Percentiles rank a stretch among this genome's conserved stretches.
Conservation (phyloP, 768 basidiomycete genomes). For the Suillus paluster region DNA sequence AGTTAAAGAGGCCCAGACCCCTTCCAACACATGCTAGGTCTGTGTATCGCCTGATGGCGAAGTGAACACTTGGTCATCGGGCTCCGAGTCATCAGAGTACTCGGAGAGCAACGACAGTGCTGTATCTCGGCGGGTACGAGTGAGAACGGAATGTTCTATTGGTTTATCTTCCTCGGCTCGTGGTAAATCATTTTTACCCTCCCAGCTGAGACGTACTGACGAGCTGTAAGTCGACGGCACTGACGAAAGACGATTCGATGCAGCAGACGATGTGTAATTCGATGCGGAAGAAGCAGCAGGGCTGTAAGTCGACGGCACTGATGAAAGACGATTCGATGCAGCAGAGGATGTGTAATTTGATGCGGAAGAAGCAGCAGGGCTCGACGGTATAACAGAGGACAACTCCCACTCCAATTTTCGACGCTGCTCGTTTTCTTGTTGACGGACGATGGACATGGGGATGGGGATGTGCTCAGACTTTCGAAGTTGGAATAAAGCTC, state of each 20-base stretch:
- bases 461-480: background rate
- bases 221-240: background rate
- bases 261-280: no score
- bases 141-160: background rate
- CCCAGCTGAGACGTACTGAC: background rate
- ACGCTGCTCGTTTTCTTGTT: background rate
- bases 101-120: background rate
- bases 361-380: background rate
- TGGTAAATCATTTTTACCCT: background rate
- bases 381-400: background rate
- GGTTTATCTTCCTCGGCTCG: no score
- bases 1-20: no score
- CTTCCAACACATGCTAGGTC: no score
- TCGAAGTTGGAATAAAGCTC: slow-evolving; percentile 1
- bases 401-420: background rate
- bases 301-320: background rate
- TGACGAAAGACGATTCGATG: no score
- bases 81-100: background rate
- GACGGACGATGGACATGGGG: background rate
- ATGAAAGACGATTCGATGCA: background rate
- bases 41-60: background rate
- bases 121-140: background rate
- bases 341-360: background rate
- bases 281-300: no score
- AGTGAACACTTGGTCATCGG: background rate